Percentiles rank a stretch among this genome's conserved stretches.
Evolutionary conservation across 2,329 filamentous ascomycete genomes (phyloP).

Genomic region (Cladosporium sp.): DNA sequence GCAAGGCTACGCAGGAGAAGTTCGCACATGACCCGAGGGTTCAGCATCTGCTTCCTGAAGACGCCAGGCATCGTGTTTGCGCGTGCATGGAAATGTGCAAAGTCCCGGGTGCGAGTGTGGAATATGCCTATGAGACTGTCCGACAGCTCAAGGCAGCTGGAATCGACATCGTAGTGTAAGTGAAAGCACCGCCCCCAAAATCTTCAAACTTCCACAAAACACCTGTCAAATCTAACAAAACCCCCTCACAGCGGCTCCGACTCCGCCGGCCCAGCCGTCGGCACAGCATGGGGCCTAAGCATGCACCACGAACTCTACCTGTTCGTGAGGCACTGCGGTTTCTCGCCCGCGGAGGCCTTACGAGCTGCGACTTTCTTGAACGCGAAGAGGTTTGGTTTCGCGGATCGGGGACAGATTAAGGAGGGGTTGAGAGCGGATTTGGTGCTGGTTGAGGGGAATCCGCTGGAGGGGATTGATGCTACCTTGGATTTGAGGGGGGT

Average conservation of each 20-base stretch:
- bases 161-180: constrained; percentile 39
- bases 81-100: constrained; percentile 37
- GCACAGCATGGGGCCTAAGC: constrained; percentile 40
- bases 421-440: constrained; percentile 40
- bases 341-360: constrained; percentile 40
- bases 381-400: constrained; percentile 38
- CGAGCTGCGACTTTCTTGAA: constrained; percentile 37
- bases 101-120: constrained; percentile 28
- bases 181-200: background rate
- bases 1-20: constrained; percentile 33
- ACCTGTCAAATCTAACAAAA: background rate
- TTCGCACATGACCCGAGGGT: constrained; percentile 39
- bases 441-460: constrained; percentile 42
- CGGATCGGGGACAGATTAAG: constrained; percentile 37
- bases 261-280: constrained; percentile 38
- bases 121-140: constrained; percentile 41
- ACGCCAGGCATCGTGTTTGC: constrained; percentile 35
- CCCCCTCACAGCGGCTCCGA: constrained; percentile 35
- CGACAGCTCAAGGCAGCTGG: constrained; percentile 35
- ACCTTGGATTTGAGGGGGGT: constrained; percentile 40
- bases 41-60: constrained; percentile 29
- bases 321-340: constrained; percentile 38
- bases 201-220: background rate
- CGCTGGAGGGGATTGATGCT: constrained; percentile 36
- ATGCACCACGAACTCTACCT: constrained; percentile 40